Evolutionary conservation across 2,329 filamentous ascomycete species (phyloP).

Genomic region (Penicillium sp.): DNA sequence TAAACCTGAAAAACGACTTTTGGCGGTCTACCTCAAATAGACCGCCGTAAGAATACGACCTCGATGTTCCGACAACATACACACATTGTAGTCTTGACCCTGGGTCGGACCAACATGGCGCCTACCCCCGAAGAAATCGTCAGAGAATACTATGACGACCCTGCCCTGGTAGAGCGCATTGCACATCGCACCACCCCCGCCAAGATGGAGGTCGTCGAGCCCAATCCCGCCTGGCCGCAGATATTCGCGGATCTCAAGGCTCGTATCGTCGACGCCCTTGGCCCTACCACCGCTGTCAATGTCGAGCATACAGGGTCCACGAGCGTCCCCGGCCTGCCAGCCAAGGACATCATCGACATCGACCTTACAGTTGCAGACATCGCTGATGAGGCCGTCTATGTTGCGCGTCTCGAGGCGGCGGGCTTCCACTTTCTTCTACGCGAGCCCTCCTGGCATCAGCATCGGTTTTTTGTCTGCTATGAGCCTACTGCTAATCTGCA

Average conservation of each 20-base stretch:
- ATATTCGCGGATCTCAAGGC: conserved; percentile 16
- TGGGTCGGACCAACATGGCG: not conserved
- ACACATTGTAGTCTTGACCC: too few species aligned
- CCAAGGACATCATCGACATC: conserved; percentile 53
- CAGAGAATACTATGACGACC: not conserved
- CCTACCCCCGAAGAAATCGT: not conserved
- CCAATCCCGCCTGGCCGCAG: conserved; percentile 22
- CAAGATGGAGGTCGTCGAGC: conserved; percentile 22
- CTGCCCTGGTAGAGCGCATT: not conserved
- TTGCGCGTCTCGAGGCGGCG: conserved; percentile 38
- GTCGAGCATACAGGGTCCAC: conserved; percentile 51
- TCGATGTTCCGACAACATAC: too few species aligned
- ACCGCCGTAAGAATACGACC: too few species aligned
- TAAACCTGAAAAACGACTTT: too few species aligned
- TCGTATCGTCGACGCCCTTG: conserved; percentile 20
- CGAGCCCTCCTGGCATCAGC: conserved; percentile 47
- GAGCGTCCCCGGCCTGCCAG: conserved; percentile 46
- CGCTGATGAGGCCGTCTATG: conserved; percentile 42
- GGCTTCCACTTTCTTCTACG: conserved; percentile 47
- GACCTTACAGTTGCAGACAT: conserved; percentile 46
- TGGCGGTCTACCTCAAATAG: too few species aligned
- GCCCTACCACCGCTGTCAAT: conserved; percentile 23
- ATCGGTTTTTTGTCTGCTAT: conserved; percentile 44
- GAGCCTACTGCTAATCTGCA: conserved; percentile 46
- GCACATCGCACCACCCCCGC: not conserved